These are phyloP conservation scores for Glycine soja DNA, from an alignment of 306 rosid genomes.

Conservation along the genomic window DNA sequence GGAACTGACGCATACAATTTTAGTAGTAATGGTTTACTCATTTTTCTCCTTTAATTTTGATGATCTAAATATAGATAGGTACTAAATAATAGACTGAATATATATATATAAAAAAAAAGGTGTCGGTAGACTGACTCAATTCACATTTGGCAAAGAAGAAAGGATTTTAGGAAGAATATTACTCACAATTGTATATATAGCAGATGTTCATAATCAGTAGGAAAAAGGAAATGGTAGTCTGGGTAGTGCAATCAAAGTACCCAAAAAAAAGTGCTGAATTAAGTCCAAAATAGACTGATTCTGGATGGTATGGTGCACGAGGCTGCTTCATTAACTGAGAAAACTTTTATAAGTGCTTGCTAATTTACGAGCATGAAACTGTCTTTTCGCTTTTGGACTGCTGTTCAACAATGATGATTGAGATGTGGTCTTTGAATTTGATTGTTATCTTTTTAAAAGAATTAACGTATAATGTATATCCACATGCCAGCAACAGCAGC, in stretches of 20 bases:
- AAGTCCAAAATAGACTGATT: slow-evolving; percentile 22
- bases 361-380: slow-evolving; percentile 50
- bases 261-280: background rate
- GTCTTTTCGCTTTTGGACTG: slow-evolving; percentile 49
- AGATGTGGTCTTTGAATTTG: slow-evolving; percentile 35
- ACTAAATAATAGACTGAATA: background rate
- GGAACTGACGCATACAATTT: no score
- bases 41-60: background rate
- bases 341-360: slow-evolving; percentile 38
- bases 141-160: no score
- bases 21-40: no score
- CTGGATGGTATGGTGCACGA: slow-evolving; percentile 38
- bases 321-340: slow-evolving; percentile 22
- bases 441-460: slow-evolving; percentile 35
- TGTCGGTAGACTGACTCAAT: background rate
- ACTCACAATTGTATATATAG: background rate
- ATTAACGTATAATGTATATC: slow-evolving; percentile 5
- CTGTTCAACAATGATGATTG: slow-evolving; percentile 59
- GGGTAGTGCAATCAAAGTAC: slow-evolving; percentile 27
- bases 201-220: background rate
- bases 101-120: background rate
- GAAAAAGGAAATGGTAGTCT: slow-evolving; percentile 16
- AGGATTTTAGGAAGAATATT: no score
- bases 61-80: background rate
- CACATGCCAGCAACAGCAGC: slow-evolving; percentile 48